Evolutionary conservation across 139 green algal genomes (phyloP), one percentile per base, ranked within the genome.

Genomic region (Micractinium conductrix): DNA sequence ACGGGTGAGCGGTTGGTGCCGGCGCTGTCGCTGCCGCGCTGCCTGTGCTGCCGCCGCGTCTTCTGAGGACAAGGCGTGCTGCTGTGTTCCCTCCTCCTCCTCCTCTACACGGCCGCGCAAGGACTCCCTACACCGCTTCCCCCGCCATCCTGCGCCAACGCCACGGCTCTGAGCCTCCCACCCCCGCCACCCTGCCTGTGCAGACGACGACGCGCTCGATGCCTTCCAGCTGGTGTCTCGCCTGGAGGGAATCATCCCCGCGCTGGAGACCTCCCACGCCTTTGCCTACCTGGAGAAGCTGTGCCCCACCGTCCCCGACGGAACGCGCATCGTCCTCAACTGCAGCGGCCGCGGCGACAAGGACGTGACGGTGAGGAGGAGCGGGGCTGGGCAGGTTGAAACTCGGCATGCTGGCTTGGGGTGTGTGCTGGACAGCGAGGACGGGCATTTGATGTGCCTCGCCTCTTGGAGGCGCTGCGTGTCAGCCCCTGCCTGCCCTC

Each of bases 221-320:
- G 90, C 93, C 37, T 98, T 98, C 81, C 84, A 97, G 90, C 84
- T 83, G 43, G 58, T 99, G 70, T 93, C 92, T 22, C 89, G 87
- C 78, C 85, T 98, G 73, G 97, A 99, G 92, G 97, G 97, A 83
- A 99, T 99, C 89, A 99, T 99, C 81, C 97, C 97, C 24, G 97
- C 97, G 0, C 90, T 99, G 81, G 97, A 99, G 90, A 99, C 97
- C 33, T 95, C 89, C 40, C 97, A 99, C 87, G 97, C 97, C 0
- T 89, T 99, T 58, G 97, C 97, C 19, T 96, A 97, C 92, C 89
- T 99, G 21, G 92, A 96, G 83, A 93, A 91, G 84, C 88, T 98
- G 53, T 94, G 91, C 70, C 96, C 96, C 24, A 94, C 90, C 17
- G 84, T 99, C 40, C 76, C 91, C 21, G 87, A 94, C 69, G 94